Evolutionary conservation across 2,329 filamentous ascomycete species (phyloP), one percentile per base, ranked within the genome.

Genomic region (Bipolaris bicolor): DNA sequence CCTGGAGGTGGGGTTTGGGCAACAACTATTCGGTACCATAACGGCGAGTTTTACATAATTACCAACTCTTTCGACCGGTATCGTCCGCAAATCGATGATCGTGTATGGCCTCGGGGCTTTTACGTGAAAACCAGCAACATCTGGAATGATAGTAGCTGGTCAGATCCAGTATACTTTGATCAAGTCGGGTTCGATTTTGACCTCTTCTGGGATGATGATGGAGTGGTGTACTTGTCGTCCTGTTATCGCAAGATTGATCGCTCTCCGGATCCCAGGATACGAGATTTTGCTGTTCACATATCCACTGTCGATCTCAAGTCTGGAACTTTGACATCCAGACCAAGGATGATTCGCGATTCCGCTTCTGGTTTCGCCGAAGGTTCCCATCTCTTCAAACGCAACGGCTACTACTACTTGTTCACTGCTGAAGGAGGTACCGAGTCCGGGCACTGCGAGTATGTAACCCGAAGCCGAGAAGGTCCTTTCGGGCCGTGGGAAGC

Each of bases 131-230:
- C 67, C 3, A 51, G 52, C 16, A 51, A 71, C 31, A 65, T 67
- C 33, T 62, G 59, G 40, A 53, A 58, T 9, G 54, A 63, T 6
- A 50, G 53, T 3, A 57, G 36, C 5, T 71, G 68, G 68, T 64
- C 61, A 6, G 66, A 68, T 3, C 67, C 68, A 5, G 57, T 70
- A 7, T 66, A 62, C 33, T 71, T 67, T 41, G 67, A 69, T 29
- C 61, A 67, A 22, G 49, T 62, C 9, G 67, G 67, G 0, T 68
- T 70, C 44, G 67, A 70, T 18, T 62, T 67, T 16, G 66, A 69
- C 48, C 34, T 71, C 0, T 84, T 86, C 63, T 86, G 83, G 82
- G 81, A 86, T 40, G 78, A 80, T 0, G 80, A 86, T 49, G 84
- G 83, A 0, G 81, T 78, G 49, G 74, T 79, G 0, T 87, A 86